Conservation (phyloP, 2,329 filamentous ascomycete genomes). For the Periconia macrospinosa region DNA sequence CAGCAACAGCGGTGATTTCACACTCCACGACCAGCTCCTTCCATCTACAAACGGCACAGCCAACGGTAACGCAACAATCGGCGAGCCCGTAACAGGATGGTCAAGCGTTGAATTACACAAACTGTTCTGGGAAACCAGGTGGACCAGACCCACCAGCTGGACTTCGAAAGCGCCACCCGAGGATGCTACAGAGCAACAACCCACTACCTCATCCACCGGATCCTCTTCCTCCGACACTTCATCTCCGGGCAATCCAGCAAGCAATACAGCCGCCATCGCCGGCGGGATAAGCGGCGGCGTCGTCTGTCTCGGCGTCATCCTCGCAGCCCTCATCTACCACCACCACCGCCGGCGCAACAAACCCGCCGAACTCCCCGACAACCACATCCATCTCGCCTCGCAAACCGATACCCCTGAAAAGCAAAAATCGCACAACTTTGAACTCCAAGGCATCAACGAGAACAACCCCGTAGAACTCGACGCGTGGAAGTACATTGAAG, state of each 20-base stretch:
- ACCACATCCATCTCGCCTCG: constrained; percentile 1
- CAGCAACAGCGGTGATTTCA: constrained; percentile 4
- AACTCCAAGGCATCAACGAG: constrained; percentile 18
- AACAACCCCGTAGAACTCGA: constrained; percentile 19
- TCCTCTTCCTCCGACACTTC: neutral
- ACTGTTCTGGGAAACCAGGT: constrained; percentile 14
- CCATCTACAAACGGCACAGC: constrained; percentile 13
- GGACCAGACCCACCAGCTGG: constrained; percentile 8
- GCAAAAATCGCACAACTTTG: constrained; percentile 11
- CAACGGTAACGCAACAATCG: constrained; percentile 16
- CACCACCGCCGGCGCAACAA: constrained; percentile 7
- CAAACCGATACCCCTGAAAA: neutral
- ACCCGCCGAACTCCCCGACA: constrained; percentile 12
- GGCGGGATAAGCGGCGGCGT: constrained; percentile 20
- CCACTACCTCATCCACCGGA: neutral
- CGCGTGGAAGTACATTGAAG: constrained; percentile 18
- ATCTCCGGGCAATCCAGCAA: neutral
- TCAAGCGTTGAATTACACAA: constrained; percentile 13
- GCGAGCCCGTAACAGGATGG: constrained; percentile 20
- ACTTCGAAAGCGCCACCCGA: neutral
- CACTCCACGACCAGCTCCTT: constrained; percentile 12
- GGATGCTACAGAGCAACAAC: constrained; percentile 3
- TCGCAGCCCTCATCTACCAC: constrained; percentile 9
- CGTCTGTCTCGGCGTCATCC: constrained; percentile 14
- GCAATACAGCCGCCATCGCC: constrained; percentile 15